Percentiles rank a stretch among this genome's conserved stretches.
Evolutionary conservation across 106 monocot genomes (phyloP).

Genomic region (Dioscorea dumetorum): DNA sequence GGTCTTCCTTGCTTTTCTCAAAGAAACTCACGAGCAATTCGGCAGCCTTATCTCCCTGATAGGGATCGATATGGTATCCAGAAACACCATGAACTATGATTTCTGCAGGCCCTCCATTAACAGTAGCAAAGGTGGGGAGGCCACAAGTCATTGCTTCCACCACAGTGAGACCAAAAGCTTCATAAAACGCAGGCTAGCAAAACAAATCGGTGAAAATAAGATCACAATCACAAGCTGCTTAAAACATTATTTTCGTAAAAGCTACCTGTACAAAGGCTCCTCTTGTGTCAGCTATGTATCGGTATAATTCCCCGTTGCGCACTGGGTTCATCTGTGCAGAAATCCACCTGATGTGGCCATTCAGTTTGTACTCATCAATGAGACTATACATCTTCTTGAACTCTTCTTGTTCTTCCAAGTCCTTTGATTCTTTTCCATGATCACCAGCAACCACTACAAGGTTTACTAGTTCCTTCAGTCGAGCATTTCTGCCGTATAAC

Average conservation of each 20-base stretch:
- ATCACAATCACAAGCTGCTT: too few relatives aligned
- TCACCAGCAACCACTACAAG: constrained; percentile 54
- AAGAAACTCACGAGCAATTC: constrained; percentile 44
- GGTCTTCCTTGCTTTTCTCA: constrained; percentile 37
- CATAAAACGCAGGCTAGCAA: constrained; percentile 47
- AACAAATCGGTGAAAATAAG: too few relatives aligned
- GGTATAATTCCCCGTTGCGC: constrained; percentile 55
- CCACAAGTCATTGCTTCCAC: constrained; percentile 52
- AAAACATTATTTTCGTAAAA: not conserved
- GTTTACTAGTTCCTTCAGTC: constrained; percentile 41
- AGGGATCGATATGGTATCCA: constrained; percentile 59
- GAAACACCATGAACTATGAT: constrained; percentile 47
- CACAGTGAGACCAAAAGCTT: constrained; percentile 54
- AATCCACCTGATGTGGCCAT: constrained; percentile 64
- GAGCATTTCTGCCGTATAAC: constrained; percentile 42
- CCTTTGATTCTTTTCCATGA: constrained; percentile 57
- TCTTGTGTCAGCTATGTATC: constrained; percentile 41
- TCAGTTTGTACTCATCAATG: constrained; percentile 47
- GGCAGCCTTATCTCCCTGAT: constrained; percentile 43
- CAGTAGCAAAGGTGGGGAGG: constrained; percentile 46
- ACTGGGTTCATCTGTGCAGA: constrained; percentile 60
- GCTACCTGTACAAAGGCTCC: constrained; percentile 59
- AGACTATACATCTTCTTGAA: constrained; percentile 50
- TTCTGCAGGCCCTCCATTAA: constrained; percentile 43
- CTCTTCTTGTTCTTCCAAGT: constrained; percentile 52